Evolutionary conservation across 257 asterid species (phyloP).

Genomic region (Vinca minor): DNA sequence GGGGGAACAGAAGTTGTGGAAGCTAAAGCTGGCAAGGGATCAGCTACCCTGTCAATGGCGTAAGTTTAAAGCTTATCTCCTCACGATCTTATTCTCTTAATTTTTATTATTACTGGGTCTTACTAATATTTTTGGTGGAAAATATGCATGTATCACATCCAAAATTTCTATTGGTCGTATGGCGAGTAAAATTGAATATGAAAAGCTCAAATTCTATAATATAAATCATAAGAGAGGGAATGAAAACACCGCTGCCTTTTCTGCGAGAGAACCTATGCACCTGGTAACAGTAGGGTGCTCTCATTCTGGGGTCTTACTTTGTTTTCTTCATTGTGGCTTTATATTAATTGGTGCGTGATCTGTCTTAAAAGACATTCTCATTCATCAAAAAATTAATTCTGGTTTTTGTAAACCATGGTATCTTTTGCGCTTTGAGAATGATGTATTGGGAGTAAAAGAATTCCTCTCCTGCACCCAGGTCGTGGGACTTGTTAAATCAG

Average conservation of each 20-base stretch:
- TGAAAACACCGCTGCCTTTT: not conserved
- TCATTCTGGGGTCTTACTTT: not conserved
- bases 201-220: not conserved
- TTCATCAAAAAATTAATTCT: not conserved
- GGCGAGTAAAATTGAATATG: not conserved
- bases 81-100: not conserved
- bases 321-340: not conserved
- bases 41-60: slow-evolving; percentile 99
- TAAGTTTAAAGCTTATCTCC: slow-evolving; percentile 23
- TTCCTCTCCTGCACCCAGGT: not conserved
- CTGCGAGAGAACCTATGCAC: not conserved
- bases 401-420: not conserved
- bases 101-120: not conserved
- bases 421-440: no score
- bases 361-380: not conserved
- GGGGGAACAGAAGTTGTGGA: slow-evolving; percentile 98
- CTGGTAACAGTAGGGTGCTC: not conserved
- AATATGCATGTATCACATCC: not conserved
- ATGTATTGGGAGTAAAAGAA: not conserved
- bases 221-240: no score
- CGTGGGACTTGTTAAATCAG: not conserved
- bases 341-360: not conserved
- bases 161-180: not conserved
- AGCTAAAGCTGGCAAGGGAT: slow-evolving; percentile 98
- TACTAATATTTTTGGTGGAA: not conserved